Evolutionary conservation across 176 grass and related monocot species (phyloP).

Genomic region (Triticum urartu): DNA sequence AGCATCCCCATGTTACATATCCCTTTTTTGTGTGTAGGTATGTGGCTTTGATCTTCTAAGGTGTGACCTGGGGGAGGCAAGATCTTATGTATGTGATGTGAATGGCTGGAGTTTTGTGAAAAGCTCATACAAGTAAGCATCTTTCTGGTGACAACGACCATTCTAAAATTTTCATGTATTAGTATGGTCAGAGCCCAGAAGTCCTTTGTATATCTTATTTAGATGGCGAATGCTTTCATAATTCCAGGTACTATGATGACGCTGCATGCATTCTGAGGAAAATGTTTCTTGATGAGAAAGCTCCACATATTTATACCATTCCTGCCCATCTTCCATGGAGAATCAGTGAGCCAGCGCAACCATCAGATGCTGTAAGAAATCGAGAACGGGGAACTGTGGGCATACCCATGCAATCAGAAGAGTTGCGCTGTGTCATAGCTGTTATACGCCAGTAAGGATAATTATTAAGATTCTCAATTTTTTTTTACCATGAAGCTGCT

Average conservation of each 20-base stretch:
- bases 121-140: slow-evolving; percentile 87
- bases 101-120: slow-evolving; percentile 99
- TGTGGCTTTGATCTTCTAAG: slow-evolving; percentile 97
- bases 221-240: background rate
- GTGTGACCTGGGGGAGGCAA: slow-evolving; percentile 61
- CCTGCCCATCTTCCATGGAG: slow-evolving; percentile 92
- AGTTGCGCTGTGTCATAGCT: slow-evolving; percentile 91
- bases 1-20: background rate
- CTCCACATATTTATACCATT: slow-evolving; percentile 89
- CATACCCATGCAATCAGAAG: slow-evolving; percentile 82
- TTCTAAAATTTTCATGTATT: slow-evolving; percentile 5
- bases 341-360: slow-evolving; percentile 55
- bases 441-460: slow-evolving; percentile 90
- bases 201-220: slow-evolving; percentile 12
- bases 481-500: background rate
- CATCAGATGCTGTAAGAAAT: slow-evolving; percentile 44
- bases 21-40: slow-evolving; percentile 54
- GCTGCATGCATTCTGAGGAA: slow-evolving; percentile 91
- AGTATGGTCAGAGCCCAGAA: background rate
- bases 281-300: slow-evolving; percentile 95
- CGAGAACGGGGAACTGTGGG: slow-evolving; percentile 64
- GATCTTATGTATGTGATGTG: slow-evolving; percentile 96
- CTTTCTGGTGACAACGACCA: slow-evolving; percentile 2
- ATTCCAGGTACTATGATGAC: slow-evolving; percentile 88
- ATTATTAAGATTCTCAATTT: slow-evolving; percentile 27